Evolutionary conservation across 208 protist species (phyloP), one percentile per base, ranked within the genome.

Genomic region (Crithidia brevicula): DNA sequence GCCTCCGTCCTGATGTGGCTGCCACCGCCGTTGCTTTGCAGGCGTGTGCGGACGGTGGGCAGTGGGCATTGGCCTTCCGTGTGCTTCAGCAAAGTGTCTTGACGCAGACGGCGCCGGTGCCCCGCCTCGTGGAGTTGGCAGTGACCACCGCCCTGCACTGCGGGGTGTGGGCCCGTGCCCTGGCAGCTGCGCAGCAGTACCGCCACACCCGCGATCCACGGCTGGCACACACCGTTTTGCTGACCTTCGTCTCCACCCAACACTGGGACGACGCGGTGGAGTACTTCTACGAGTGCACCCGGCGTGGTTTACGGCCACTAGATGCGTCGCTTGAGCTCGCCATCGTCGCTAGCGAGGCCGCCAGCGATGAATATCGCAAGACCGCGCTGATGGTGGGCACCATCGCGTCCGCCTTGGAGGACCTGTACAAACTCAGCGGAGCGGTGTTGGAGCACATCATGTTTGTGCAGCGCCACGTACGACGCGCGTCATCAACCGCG

Each of bases 351-450:
- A 86, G 84, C 70, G 71, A 85, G 56, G 74, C 79, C 27, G 86
- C 79, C n/a, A 82, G 80, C 18, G 77, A 72, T 13, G 85, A 87
- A 80, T 89, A 92, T 67, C 74, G 78, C 27, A 70, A 75, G 40
- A 77, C 75, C 22, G 89, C 89, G 45, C 54, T 71, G 52, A 81
- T 86, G 62, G 86, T 88, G 11, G 74, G 77, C 30, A 79, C 78
- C 2, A 89, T 94, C 33, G 86, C 86, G 4, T 85, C 84, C 4
- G 84, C 84, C 30, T 57, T 95, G 57, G 89, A 95, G 79, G 89
- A 95, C 67, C 70, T 95, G 27, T 92, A 78, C 58, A 63, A 80
- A 38, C 68, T 92, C 36, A 79, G 82, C 30, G 89, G 86, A 7
- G 74, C 77, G 16, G 69, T 92, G 40, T 80, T 89, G 64, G 75